These are phyloP conservation scores for Melampsora larici-populina DNA, from an alignment of 1,284 basidiomycete genomes.

Conservation along the genomic window DNA sequence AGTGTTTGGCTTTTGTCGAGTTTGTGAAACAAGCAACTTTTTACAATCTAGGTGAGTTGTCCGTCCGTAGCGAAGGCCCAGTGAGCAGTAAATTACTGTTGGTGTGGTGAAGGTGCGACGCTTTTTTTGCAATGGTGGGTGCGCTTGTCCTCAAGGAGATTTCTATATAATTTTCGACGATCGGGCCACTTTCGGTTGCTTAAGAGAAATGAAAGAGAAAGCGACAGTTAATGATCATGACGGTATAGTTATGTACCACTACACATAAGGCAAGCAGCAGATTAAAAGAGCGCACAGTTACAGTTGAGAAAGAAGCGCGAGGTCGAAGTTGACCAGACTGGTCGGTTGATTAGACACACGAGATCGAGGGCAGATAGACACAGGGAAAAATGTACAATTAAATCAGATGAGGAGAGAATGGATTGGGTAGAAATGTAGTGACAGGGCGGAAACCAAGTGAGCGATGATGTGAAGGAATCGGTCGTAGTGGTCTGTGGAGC, in stretches of 20 bases:
- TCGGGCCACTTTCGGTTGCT: neutral
- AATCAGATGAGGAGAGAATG: slow-evolving; percentile 6
- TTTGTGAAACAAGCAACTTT: neutral
- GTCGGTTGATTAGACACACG: slow-evolving; percentile 3
- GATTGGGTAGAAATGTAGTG: neutral
- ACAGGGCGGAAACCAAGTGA: neutral
- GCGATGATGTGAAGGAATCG: neutral
- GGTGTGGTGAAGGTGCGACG: neutral
- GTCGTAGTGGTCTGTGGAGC: neutral
- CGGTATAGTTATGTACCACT: neutral
- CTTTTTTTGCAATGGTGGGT: neutral
- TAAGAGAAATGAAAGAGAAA: slow-evolving; percentile 2
- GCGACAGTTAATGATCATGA: neutral
- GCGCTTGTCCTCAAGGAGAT: slow-evolving; percentile 1
- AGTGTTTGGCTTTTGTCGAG: slow-evolving; percentile 3
- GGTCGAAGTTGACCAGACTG: neutral
- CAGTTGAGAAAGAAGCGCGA: neutral
- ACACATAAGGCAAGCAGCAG: no score
- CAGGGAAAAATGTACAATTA: slow-evolving; percentile 7
- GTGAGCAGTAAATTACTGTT: neutral
- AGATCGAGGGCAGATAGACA: slow-evolving; percentile 7
- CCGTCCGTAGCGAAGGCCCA: slow-evolving; percentile 1
- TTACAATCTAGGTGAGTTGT: neutral
- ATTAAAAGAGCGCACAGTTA: slow-evolving; percentile 1
- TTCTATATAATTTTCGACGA: neutral